Evolutionary conservation across 2,329 filamentous ascomycete species (phyloP).

Genomic region (Periconia digitata): DNA sequence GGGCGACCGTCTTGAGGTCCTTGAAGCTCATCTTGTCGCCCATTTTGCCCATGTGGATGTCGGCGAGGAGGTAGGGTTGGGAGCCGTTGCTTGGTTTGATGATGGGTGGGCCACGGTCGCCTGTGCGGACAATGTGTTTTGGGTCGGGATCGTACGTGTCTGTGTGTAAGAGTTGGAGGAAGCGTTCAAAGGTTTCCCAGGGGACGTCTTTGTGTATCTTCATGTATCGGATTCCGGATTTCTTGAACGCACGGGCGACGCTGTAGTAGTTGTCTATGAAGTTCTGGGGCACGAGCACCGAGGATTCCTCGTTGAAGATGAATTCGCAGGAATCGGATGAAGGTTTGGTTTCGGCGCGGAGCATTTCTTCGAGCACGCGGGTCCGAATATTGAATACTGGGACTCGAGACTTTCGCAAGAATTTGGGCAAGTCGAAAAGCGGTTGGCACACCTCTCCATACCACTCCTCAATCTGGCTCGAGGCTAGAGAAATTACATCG

Average conservation of each 20-base stretch:
- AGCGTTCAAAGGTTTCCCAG: conserved; percentile 32
- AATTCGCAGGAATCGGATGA: conserved; percentile 42
- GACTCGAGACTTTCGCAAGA: conserved; percentile 19
- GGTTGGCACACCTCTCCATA: conserved; percentile 37
- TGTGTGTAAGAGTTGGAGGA: conserved; percentile 36
- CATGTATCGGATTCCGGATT: conserved; percentile 26
- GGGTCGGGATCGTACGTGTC: conserved; percentile 26
- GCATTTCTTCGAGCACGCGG: conserved; percentile 29
- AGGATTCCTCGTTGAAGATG: conserved; percentile 36
- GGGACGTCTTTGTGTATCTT: conserved; percentile 30
- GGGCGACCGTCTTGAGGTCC: conserved; percentile 38
- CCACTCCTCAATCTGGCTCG: conserved; percentile 32
- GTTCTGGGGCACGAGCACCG: conserved; percentile 33
- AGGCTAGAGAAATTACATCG: conserved; percentile 15
- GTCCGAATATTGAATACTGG: conserved; percentile 32
- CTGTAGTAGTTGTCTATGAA: conserved; percentile 31
- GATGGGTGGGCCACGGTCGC: conserved; percentile 22
- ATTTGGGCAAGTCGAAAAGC: conserved; percentile 22
- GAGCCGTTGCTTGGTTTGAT: conserved; percentile 17
- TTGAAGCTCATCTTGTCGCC: conserved; percentile 38
- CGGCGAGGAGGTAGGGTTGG: conserved; percentile 18
- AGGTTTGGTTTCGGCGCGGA: conserved; percentile 29
- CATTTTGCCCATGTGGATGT: conserved; percentile 35
- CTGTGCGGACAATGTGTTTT: conserved; percentile 7
- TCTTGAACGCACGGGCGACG: conserved; percentile 34